Conservation (phyloP, 2,329 filamentous ascomycete species). For the Blastomyces emzantsi region DNA sequence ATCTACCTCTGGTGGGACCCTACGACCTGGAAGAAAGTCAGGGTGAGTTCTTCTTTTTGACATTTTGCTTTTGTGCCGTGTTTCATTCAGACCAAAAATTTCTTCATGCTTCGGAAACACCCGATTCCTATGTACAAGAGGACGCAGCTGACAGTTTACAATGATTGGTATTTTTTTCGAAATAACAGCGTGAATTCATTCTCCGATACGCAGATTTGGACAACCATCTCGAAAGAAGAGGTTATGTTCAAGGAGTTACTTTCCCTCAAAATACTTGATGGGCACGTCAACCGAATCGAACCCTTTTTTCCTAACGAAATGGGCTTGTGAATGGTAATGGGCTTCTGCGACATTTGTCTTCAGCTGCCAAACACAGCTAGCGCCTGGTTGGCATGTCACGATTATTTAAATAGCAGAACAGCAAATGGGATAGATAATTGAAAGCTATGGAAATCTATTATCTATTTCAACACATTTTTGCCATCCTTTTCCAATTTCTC, state of each 20-base stretch:
- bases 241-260: conserved; percentile 27
- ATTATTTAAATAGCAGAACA: neutral
- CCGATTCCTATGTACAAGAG: neutral
- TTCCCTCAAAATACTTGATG: conserved; percentile 23
- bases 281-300: neutral
- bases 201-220: conserved; percentile 43
- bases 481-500: neutral
- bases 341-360: neutral
- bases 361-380: neutral
- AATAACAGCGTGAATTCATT: conserved; percentile 38
- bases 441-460: neutral
- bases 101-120: neutral
- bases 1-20: conserved; percentile 45
- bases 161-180: neutral
- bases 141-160: neutral
- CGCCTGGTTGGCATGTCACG: conserved; percentile 1
- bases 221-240: conserved; percentile 36
- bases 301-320: neutral
- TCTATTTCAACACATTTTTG: neutral
- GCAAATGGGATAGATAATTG: conserved; percentile 6
- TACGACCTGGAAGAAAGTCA: conserved; percentile 41
- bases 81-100: conserved; percentile 12
- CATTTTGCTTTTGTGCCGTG: neutral
- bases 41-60: conserved; percentile 27
- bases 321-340: neutral